A percentile compares a stretch with the other conserved stretches of the same genome.
phyloP scores from a whole-genome alignment of 2,329 filamentous ascomycete species.

The Rhinocladiella similis region DNA sequence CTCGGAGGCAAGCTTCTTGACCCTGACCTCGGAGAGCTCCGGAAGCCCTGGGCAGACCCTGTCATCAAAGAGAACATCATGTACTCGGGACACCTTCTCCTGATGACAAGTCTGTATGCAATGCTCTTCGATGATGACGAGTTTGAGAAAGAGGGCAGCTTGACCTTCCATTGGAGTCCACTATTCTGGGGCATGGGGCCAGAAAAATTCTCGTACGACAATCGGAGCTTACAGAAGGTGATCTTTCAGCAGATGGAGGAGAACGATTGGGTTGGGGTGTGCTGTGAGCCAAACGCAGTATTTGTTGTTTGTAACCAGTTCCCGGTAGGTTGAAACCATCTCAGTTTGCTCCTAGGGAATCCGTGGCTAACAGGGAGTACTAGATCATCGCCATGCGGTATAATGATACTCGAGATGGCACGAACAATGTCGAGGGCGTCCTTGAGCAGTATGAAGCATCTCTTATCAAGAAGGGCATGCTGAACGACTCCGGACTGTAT shows the following conservation, averaged over 20 bases:
- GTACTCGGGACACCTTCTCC: constrained; percentile 43
- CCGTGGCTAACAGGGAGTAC: neutral
- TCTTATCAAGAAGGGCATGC: constrained; percentile 35
- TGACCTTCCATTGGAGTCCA: constrained; percentile 43
- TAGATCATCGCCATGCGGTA: constrained; percentile 41
- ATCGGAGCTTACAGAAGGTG: constrained; percentile 36
- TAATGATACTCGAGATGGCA: constrained; percentile 39
- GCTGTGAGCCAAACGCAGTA: constrained; percentile 44
- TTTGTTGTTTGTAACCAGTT: constrained; percentile 46
- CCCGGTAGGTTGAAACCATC: constrained; percentile 32
- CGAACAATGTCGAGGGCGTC: constrained; percentile 33
- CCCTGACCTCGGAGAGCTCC: constrained; percentile 40
- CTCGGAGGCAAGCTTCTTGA: constrained; percentile 37
- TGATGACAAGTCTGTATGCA: constrained; percentile 42
- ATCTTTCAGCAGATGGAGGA: constrained; percentile 41
- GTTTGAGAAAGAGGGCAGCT: constrained; percentile 36
- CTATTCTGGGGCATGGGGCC: constrained; percentile 41
- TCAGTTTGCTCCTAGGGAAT: too few species aligned
- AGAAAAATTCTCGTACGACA: constrained; percentile 38
- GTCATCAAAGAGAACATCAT: constrained; percentile 45
- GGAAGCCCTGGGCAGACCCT: constrained; percentile 46
- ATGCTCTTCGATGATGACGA: constrained; percentile 47
- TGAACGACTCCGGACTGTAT: constrained; percentile 32
- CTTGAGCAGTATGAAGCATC: constrained; percentile 41
- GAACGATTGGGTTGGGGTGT: constrained; percentile 43